Evolutionary conservation across 2,329 filamentous ascomycete genomes (phyloP).

Genomic region (Pseudocercospora fuligena): DNA sequence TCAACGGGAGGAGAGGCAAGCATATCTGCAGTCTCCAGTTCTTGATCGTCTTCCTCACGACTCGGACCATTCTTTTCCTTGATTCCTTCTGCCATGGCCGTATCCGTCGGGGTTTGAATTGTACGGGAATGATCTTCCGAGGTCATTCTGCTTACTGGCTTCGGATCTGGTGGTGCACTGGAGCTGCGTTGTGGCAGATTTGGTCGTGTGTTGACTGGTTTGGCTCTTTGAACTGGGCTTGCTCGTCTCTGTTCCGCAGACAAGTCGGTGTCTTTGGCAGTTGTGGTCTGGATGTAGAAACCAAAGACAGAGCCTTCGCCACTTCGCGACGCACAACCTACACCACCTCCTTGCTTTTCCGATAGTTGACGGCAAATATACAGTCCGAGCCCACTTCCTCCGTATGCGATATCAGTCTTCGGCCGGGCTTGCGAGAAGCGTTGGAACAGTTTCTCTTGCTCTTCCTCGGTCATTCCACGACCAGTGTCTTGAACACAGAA

Average conservation of each 20-base stretch:
- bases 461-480: slow-evolving; percentile 44
- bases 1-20: neutral
- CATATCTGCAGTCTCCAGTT: neutral
- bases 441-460: slow-evolving; percentile 61
- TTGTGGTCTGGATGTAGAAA: slow-evolving; percentile 64
- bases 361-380: slow-evolving; percentile 72
- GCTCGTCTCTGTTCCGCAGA: neutral
- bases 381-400: slow-evolving; percentile 71
- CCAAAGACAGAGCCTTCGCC: slow-evolving; percentile 68
- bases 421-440: slow-evolving; percentile 71
- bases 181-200: neutral
- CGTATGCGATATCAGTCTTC: slow-evolving; percentile 70
- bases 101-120: neutral
- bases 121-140: neutral
- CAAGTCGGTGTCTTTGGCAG: neutral
- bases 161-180: neutral
- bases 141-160: neutral
- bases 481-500: slow-evolving; percentile 46
- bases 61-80: neutral
- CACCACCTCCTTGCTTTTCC: slow-evolving; percentile 70
- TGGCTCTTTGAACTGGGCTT: neutral
- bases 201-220: neutral
- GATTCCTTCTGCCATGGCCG: neutral
- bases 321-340: slow-evolving; percentile 65
- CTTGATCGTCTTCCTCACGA: neutral